Evolutionary conservation across 345 rosid species (phyloP), one percentile per base, ranked within the genome.

Genomic region (Linum lewisii): DNA sequence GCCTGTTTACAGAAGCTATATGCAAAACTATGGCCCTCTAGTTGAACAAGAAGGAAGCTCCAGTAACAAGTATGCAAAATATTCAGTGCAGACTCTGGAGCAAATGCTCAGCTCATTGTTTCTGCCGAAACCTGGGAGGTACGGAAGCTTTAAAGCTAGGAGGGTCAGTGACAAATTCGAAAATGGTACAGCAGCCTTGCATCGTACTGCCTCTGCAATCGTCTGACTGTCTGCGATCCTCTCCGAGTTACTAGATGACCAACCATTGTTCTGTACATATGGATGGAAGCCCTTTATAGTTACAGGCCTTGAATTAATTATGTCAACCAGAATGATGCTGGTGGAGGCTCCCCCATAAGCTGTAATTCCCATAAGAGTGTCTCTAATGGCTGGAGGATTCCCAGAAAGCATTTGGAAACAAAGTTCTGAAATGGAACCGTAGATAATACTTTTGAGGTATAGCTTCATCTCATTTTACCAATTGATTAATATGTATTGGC

Each of bases 1-100:
- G 42, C 99, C 99, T 7, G 85, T 93, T 26, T 93, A 89, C 67
- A 76, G 99, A 60, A 93, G 99, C 80, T 93, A 83, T 66, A 93
- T 93, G 99, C 99, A 93, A 72, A 90, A 83, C 70, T 93, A 93
- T 57, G 99, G 99, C 52, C 95, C 99, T 4, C 61, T 93, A 75
- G 97, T 93, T 59, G 97, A 90, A 77, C 88, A 81, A 73, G 97
- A 87, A 22, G 81, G 82, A 54, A 59, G 42, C 23, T 81, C 95
- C 9, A 75, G 16, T 16, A 42, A 87, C 63, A 93, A 93, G 78
- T 90, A 90, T 61, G 91, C 95, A 29, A 87, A 81, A 66, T 93
- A 93, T 71, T 76, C 99, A 0, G 92, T 85, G 72, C 88, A 85
- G 69, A 73, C 78, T 61, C 68, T 93, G 83, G 99, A 93, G 82